Percentiles rank a stretch among this genome's conserved stretches.
Evolutionary conservation across 2,329 filamentous ascomycete species (phyloP).

Genomic region (Beauveria medogensis): DNA sequence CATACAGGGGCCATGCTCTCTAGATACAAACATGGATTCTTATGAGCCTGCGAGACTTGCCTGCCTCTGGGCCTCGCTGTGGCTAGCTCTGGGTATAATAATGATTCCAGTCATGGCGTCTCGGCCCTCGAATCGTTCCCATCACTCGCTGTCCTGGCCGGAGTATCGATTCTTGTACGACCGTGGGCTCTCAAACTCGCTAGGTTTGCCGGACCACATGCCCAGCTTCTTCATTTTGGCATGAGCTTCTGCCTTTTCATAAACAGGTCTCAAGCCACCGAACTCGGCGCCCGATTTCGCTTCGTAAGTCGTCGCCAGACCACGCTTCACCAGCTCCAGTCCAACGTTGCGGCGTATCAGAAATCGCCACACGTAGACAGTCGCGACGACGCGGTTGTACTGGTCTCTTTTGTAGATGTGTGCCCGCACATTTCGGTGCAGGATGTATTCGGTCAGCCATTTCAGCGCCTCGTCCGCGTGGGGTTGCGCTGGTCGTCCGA

Average conservation of each 20-base stretch:
- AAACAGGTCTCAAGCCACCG: conserved; percentile 59
- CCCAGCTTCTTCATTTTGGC: conserved; percentile 59
- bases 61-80: not conserved
- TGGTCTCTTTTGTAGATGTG: conserved; percentile 81
- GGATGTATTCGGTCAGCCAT: conserved; percentile 70
- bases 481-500: conserved; percentile 80
- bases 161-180: conserved; percentile 62
- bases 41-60: not conserved
- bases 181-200: conserved; percentile 70
- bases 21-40: not conserved
- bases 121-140: not conserved
- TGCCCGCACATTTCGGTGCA: conserved; percentile 67
- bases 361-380: conserved; percentile 65
- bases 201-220: conserved; percentile 64
- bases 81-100: not conserved
- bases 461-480: conserved; percentile 70
- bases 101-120: not conserved
- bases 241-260: conserved; percentile 56
- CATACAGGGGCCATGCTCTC: not conserved
- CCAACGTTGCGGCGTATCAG: conserved; percentile 73
- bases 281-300: conserved; percentile 86
- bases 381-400: conserved; percentile 84
- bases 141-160: not conserved
- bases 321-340: conserved; percentile 76
- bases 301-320: conserved; percentile 87